Percentiles rank a stretch among this genome's conserved stretches.
Evolutionary conservation across 2,329 filamentous ascomycete genomes (phyloP).

Genomic region (Chalara sp.): DNA sequence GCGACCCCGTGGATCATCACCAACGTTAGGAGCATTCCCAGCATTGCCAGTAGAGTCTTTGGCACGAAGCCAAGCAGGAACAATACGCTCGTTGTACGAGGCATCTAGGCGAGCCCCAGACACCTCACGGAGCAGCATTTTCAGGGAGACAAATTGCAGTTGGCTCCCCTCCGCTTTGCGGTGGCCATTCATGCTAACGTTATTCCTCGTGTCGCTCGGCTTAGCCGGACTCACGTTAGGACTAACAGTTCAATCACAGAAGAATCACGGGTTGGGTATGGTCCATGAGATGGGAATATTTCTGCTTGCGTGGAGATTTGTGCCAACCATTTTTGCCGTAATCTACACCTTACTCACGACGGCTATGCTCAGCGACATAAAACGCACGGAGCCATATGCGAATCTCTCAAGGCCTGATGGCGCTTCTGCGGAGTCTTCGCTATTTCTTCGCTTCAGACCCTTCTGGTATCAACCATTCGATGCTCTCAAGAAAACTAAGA

Average conservation of each 20-base stretch:
- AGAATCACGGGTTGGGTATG: slow-evolving; percentile 7
- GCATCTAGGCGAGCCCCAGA: background rate
- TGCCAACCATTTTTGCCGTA: slow-evolving; percentile 10
- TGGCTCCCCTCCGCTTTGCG: slow-evolving; percentile 10
- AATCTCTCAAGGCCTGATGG: slow-evolving; percentile 7
- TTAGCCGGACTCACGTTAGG: slow-evolving; percentile 5
- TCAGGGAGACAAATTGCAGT: background rate
- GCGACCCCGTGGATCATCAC: no score
- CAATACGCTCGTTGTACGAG: no score
- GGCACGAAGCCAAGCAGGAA: no score
- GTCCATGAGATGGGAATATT: slow-evolving; percentile 4
- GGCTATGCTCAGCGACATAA: slow-evolving; percentile 8
- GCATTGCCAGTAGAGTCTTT: no score
- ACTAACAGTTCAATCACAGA: slow-evolving; percentile 5
- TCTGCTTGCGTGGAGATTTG: slow-evolving; percentile 12
- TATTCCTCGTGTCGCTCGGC: slow-evolving; percentile 6
- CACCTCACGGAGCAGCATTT: background rate
- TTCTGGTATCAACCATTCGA: slow-evolving; percentile 9
- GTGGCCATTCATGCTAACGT: slow-evolving; percentile 5
- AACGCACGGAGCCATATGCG: slow-evolving; percentile 10
- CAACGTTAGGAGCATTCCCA: no score
- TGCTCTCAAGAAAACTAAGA: slow-evolving; percentile 7
- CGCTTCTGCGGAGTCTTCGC: slow-evolving; percentile 4
- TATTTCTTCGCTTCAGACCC: slow-evolving; percentile 5
- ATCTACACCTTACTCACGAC: slow-evolving; percentile 9